phyloP scores from a whole-genome alignment of 2,329 filamentous ascomycete species.

The Colletotrichum sp. region DNA sequence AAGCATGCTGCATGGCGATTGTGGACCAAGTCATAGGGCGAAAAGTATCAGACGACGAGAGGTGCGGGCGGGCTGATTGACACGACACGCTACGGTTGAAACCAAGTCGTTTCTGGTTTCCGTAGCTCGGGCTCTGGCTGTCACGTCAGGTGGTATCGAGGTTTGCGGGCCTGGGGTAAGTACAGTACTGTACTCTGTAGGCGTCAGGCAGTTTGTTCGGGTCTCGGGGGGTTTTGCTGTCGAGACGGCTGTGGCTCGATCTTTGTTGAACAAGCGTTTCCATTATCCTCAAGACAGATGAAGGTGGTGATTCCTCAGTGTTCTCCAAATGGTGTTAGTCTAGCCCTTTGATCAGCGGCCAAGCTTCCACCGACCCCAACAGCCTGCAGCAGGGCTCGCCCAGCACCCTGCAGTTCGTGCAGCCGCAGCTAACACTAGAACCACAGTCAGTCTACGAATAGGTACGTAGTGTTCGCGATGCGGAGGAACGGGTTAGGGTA shows the following conservation, averaged over 20 bases:
- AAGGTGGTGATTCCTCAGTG: background rate
- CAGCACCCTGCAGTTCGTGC: background rate
- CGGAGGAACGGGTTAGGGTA: background rate
- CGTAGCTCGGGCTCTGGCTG: background rate
- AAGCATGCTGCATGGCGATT: background rate
- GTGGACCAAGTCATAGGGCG: background rate
- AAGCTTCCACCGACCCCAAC: background rate
- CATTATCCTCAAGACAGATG: background rate
- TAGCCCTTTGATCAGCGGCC: slow-evolving; percentile 10
- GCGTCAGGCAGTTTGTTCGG: background rate
- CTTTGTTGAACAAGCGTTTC: background rate
- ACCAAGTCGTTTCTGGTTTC: background rate
- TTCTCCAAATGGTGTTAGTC: background rate
- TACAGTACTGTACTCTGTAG: background rate
- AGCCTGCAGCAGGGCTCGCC: background rate
- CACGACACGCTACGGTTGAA: background rate
- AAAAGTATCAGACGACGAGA: background rate
- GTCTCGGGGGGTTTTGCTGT: background rate
- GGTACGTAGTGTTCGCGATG: background rate
- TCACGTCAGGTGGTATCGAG: background rate
- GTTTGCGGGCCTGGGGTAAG: background rate
- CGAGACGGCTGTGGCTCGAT: background rate
- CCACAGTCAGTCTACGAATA: background rate
- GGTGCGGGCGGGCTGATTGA: background rate
- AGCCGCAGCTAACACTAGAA: background rate